These are phyloP conservation scores for Fusarium graminum DNA, from an alignment of 2,329 filamentous ascomycete species.

Conservation along the genomic window DNA sequence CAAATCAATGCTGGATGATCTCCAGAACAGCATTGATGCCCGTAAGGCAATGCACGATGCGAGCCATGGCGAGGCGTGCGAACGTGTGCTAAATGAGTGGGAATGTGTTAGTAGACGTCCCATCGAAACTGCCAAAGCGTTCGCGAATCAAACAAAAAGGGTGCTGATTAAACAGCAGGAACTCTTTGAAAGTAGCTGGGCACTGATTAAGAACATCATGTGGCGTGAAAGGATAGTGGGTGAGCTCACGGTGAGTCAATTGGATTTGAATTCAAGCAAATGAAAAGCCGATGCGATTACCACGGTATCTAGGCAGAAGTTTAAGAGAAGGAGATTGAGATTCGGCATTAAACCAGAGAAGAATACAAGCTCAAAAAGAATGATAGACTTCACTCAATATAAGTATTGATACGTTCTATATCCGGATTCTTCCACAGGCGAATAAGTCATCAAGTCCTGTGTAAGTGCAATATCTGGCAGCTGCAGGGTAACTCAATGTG, in stretches of 20 bases:
- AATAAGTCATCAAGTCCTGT: not conserved
- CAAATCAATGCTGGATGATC: not conserved
- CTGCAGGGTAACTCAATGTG: fast-evolving
- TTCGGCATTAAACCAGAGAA: no score
- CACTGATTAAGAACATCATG: constrained; percentile 13
- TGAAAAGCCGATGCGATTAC: not conserved
- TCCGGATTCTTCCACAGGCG: not conserved
- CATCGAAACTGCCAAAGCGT: constrained; percentile 12
- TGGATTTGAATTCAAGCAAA: not conserved
- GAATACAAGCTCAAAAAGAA: not conserved
- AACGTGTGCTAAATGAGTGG: constrained; percentile 35
- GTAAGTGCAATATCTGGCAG: no score
- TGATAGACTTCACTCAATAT: not conserved
- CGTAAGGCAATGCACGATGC: constrained; percentile 9
- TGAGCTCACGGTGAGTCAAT: not conserved
- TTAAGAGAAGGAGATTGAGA: no score
- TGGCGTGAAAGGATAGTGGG: not conserved
- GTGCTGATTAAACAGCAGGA: constrained; percentile 13
- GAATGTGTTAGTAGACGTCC: constrained; percentile 19
- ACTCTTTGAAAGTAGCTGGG: constrained; percentile 19
- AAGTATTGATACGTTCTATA: not conserved
- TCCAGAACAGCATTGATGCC: not conserved
- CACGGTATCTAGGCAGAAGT: no score
- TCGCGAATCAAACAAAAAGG: not conserved
- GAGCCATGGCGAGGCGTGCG: constrained; percentile 27